Conservation (phyloP, 768 basidiomycete genomes). For the Steccherinum ochraceum region DNA sequence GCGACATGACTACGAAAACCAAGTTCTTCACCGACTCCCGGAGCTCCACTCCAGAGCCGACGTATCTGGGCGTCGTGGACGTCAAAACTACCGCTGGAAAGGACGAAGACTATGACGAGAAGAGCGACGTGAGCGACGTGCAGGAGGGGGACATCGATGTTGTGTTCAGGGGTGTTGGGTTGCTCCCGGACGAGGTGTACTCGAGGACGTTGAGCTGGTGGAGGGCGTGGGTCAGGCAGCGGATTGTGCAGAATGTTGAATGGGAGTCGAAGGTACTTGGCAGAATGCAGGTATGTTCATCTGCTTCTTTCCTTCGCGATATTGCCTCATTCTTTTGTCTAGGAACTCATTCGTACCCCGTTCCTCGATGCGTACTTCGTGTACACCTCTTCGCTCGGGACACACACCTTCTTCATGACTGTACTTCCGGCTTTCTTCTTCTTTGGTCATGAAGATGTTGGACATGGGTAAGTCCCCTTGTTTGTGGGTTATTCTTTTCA, state of each 20-base stretch:
- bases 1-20: background rate
- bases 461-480: slow-evolving; percentile 54
- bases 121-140: slow-evolving; percentile 2
- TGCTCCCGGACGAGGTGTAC: slow-evolving; percentile 47
- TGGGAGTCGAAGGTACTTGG: slow-evolving; percentile 59
- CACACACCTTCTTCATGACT: slow-evolving; percentile 92
- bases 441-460: slow-evolving; percentile 72
- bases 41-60: background rate
- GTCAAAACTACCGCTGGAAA: background rate
- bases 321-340: slow-evolving; percentile 8
- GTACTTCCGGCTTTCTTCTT: slow-evolving; percentile 83
- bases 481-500: slow-evolving; percentile 8
- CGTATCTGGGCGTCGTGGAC: background rate
- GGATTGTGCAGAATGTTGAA: slow-evolving; percentile 45
- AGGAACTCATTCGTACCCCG: slow-evolving; percentile 52
- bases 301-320: background rate
- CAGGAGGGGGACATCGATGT: slow-evolving; percentile 8
- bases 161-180: slow-evolving; percentile 16
- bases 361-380: slow-evolving; percentile 80
- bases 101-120: background rate
- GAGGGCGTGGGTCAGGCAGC: slow-evolving; percentile 54
- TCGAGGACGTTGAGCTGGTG: slow-evolving; percentile 56
- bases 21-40: background rate
- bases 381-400: slow-evolving; percentile 72
- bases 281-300: slow-evolving; percentile 53